Percentiles rank a stretch among this genome's conserved stretches.
Conservation (phyloP, 441 rosid species). For the Brassica balearica region DNA sequence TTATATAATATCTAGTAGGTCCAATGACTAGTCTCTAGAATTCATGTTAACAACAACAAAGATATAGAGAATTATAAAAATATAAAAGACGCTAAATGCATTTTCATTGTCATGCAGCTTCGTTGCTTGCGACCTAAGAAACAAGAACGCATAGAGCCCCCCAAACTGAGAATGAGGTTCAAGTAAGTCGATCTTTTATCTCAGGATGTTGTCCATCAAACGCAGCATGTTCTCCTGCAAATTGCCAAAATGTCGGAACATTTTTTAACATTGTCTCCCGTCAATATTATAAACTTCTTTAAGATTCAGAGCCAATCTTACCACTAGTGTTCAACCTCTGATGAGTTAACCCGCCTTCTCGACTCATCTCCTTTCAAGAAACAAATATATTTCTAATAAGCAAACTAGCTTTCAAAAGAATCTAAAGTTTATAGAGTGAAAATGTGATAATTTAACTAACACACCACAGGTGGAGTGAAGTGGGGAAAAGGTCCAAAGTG, state of each 20-base stretch:
- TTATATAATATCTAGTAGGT: no score
- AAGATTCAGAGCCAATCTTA: conserved; percentile 33
- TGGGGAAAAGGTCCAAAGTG: conserved; percentile 59
- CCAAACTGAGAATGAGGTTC: conserved; percentile 10
- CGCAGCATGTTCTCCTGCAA: conserved; percentile 38
- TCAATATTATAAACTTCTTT: neutral
- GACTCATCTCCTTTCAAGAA: conserved; percentile 49
- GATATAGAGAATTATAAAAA: conserved; percentile 1
- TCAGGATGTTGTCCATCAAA: conserved; percentile 42
- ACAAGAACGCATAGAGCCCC: conserved; percentile 17
- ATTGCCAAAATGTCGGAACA: neutral
- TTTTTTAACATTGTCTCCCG: conserved; percentile 3
- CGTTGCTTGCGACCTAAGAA: conserved; percentile 38
- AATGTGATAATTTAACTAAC: conserved; percentile 14
- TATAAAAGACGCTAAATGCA: conserved; percentile 17
- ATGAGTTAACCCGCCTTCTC: conserved; percentile 50
- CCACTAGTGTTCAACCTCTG: conserved; percentile 54
- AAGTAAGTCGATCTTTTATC: conserved; percentile 42
- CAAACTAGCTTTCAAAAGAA: conserved; percentile 13
- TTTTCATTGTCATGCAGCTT: neutral
- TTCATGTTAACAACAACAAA: conserved; percentile 35
- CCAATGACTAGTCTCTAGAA: conserved; percentile 5
- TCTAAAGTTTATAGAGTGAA: neutral
- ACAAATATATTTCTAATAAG: conserved; percentile 18
- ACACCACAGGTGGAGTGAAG: conserved; percentile 53